Conservation (phyloP, 495 filamentous ascomycete species). For the Tetracladium marchalianum region DNA sequence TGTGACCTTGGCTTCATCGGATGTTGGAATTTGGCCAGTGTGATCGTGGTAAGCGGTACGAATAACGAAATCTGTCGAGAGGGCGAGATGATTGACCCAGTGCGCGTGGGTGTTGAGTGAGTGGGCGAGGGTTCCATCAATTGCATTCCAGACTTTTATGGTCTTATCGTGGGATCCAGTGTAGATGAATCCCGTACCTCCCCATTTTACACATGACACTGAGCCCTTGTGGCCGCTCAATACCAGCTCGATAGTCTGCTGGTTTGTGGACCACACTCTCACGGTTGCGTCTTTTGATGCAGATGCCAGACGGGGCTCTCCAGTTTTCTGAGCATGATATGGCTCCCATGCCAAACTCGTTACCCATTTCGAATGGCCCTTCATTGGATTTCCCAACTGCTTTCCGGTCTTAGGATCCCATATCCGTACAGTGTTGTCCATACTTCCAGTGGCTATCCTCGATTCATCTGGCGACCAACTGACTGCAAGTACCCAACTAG, state of each 20-base stretch:
- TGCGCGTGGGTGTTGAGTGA: conserved; percentile 77
- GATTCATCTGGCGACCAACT: conserved; percentile 76
- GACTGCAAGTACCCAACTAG: conserved; percentile 84
- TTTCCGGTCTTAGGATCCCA: conserved; percentile 86
- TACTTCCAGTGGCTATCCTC: conserved; percentile 81
- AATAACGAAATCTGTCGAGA: conserved; percentile 88
- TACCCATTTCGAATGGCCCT: conserved; percentile 88
- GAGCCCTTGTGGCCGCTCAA: conserved; percentile 81
- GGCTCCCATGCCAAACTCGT: conserved; percentile 88
- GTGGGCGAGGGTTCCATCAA: conserved; percentile 67
- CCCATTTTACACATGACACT: conserved; percentile 90
- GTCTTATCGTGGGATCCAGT: conserved; percentile 88
- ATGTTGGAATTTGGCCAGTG: conserved; percentile 55
- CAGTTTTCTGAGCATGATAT: conserved; percentile 71
- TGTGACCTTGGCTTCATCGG: conserved; percentile 57
- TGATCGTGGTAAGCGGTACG: conserved; percentile 85
- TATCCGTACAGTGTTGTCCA: conserved; percentile 84
- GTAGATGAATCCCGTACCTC: conserved; percentile 79
- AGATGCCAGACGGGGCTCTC: conserved; percentile 71
- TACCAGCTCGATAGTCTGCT: conserved; percentile 67
- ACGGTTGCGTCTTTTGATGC: conserved; percentile 87
- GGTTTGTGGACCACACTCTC: conserved; percentile 76
- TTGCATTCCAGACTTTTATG: conserved; percentile 83
- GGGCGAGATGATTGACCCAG: conserved; percentile 91
- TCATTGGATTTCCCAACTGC: conserved; percentile 63